Base-by-base conservation (phyloP, 2,329 filamentous ascomycete species). In the Paraphaeosphaeria minitans region DNA sequence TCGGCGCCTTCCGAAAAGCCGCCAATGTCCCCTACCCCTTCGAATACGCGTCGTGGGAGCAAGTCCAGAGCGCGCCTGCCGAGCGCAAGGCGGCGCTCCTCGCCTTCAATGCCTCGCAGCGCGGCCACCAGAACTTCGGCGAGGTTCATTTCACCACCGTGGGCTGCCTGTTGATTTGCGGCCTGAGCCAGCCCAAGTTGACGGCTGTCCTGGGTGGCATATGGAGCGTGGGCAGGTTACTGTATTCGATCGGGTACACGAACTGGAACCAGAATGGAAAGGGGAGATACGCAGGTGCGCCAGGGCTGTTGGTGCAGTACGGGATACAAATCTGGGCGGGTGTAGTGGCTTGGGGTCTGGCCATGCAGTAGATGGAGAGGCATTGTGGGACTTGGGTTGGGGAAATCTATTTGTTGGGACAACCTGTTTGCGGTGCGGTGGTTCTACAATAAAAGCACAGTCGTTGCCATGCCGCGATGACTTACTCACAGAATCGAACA, bases 21-120 rank as follows among this genome's bases (percentile, higher is more conserved):
- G 84, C 85, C 61, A 78, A 81, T 43, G 76, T 87, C 60, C 78
- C 79, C 16, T 87, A 87, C 73, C 86, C 86, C 14, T 83, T 84
- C 75, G 75, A 78, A 70, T 87, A 86, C 75, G 86, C 86, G 31
- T 83, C 83, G 22, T 74, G 79, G 50, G 80, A 84, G 59, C 81
- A 86, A 71, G 79, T 84, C 71, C 80, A 71, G 37, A 67, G 74
- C 16, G 73, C 76, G 4, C 64, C 73, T 2, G 68, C 74, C 21
- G 69, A 74, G 14, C 79, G 65, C 67, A 75, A 69, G 77, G 81
- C 76, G 76, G 75, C 67, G 22, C 73, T 81, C 68, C 71, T 81
- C 58, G 66, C 78, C 33, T 82, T 81, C 76, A 83, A 83, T 74
- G 62, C 66, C 54, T 72, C 75, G 0, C 75, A 77, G 59, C 75